These are phyloP conservation scores for Kalmusia sp. DNA, from an alignment of 2,329 filamentous ascomycete species.

Conservation along the genomic window DNA sequence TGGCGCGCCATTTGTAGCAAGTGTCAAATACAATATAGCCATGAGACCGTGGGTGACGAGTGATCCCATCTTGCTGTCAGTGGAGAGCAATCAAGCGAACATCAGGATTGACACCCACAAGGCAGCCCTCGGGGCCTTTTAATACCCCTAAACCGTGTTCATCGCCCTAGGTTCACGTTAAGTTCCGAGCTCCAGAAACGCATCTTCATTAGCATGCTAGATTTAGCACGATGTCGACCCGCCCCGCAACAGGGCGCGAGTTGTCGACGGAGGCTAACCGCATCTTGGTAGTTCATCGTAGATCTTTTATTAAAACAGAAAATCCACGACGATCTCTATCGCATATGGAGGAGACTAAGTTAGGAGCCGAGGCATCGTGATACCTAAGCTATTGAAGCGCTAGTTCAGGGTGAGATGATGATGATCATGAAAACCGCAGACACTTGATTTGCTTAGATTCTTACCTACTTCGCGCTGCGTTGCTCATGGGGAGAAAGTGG, in stretches of 20 bases:
- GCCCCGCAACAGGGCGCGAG: not conserved
- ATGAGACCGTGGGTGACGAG: constrained; percentile 4
- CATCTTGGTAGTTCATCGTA: too few relatives aligned
- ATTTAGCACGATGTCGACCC: not conserved
- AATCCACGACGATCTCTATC: not conserved
- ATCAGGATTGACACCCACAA: too few relatives aligned
- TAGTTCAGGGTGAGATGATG: not conserved
- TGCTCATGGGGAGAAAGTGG: too few relatives aligned
- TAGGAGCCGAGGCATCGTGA: not conserved
- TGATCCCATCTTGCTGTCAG: not conserved
- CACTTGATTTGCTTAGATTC: too few relatives aligned
- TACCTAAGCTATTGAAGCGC: not conserved
- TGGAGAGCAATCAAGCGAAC: too few relatives aligned
- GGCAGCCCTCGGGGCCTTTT: too few relatives aligned
- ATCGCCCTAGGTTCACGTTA: too few relatives aligned
- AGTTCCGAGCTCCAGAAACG: not conserved
- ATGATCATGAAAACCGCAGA: not conserved
- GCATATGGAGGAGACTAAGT: not conserved
- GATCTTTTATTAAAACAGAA: too few relatives aligned
- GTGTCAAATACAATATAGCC: not conserved
- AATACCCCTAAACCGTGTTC: not conserved
- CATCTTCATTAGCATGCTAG: not conserved
- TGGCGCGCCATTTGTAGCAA: not conserved
- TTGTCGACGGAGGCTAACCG: not conserved
- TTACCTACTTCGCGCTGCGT: too few relatives aligned